phyloP scores from a whole-genome alignment of 2,329 filamentous ascomycete species.

The Epichloe amarillans region DNA sequence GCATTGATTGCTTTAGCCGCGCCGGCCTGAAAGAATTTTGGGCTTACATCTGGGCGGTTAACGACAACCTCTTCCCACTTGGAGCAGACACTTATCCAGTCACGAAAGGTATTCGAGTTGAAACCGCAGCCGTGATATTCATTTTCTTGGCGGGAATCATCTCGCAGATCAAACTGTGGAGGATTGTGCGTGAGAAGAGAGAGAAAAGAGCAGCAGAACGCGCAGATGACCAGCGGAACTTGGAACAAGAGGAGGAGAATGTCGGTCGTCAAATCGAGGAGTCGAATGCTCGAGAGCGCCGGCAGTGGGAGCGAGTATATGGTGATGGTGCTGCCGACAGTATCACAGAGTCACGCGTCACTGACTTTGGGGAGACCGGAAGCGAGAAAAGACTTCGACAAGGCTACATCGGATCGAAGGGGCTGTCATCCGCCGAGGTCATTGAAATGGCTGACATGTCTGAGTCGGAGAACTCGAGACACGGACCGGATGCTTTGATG shows the following conservation, averaged over 20 bases:
- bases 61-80: conserved; percentile 66
- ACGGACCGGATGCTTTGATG: conserved; percentile 26
- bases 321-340: conserved; percentile 39
- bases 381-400: conserved; percentile 30
- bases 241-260: conserved; percentile 54
- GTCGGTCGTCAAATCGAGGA: conserved; percentile 55
- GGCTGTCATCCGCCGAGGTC: conserved; percentile 27
- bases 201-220: conserved; percentile 36
- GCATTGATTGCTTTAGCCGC: conserved; percentile 79
- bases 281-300: conserved; percentile 45
- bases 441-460: conserved; percentile 44
- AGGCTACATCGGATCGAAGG: conserved; percentile 23
- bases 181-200: conserved; percentile 53
- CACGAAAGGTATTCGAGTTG: conserved; percentile 74
- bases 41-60: conserved; percentile 81
- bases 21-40: conserved; percentile 95
- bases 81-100: conserved; percentile 68
- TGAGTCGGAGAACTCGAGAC: conserved; percentile 16
- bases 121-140: conserved; percentile 66
- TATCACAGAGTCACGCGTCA: conserved; percentile 30
- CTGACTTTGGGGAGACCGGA: conserved; percentile 34
- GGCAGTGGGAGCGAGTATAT: conserved; percentile 67
- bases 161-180: conserved; percentile 80
- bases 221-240: conserved; percentile 36
- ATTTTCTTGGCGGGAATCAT: conserved; percentile 63